Evolutionary conservation across 169 alveolate genomes (phyloP), one percentile per base, ranked within the genome.

Genomic region (Plasmodium vivax): DNA sequence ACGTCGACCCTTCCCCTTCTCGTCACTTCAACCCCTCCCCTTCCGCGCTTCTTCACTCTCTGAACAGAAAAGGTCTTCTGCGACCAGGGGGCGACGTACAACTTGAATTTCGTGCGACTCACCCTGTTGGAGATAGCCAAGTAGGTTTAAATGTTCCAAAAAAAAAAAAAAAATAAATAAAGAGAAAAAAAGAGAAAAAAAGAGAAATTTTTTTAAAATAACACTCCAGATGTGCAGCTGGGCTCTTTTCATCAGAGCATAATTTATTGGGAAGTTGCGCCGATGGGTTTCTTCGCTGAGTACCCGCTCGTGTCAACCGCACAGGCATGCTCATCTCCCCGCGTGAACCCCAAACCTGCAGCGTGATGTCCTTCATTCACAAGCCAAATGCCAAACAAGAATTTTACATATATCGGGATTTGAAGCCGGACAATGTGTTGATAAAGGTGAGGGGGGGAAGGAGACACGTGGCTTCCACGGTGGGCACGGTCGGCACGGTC

Each of bases 101-200:
- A 85, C 45, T 45, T 85, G 12, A 85, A 85, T 54, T 85, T 85
- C 43, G 85, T 75, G 19, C 72, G 93, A 45, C 12, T 85, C 16
- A 85, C 93, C 14, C 93, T 85, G 62, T n/a, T 85, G 73, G 93
- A 85, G 68, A 85, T 85, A 75, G 93, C 93, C 82, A 85, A 85
- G 93, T 85, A 75, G 14, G 34, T 19, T 38, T 16, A 85, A 43
- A 47, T 38, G 8, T 51, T 51, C 62, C 27, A 2, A 12, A 51
- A 51, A 51, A 23, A 9, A 23, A 8, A 23, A 68, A 58, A 58
- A 0, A 2, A 68, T 19, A 68, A 68, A 23, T 0, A 23, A 23
- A 2, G 27, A 68, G 27, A 68, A 1, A 12, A 51, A 51, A 51
- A 23, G 12, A 23, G 5, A 23, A 68, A 58, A 58, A 0, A 2